Conservation (phyloP, 176 grass and related monocot species). For the Aegilops speltoides region DNA sequence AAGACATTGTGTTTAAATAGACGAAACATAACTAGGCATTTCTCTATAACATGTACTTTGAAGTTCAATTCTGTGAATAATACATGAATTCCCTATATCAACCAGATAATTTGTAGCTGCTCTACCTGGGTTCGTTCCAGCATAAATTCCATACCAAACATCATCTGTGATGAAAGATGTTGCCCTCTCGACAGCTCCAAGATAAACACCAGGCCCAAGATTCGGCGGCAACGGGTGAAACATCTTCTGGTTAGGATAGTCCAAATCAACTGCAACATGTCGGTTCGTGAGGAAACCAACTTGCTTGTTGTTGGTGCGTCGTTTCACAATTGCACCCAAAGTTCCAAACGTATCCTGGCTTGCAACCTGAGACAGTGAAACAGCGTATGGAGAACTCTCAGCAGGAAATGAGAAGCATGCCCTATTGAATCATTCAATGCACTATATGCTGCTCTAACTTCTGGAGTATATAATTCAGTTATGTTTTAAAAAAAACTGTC, state of each 20-base stretch:
- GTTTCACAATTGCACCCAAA: constrained; percentile 90
- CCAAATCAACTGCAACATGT: constrained; percentile 95
- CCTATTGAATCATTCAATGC: constrained; percentile 17
- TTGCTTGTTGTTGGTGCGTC: constrained; percentile 86
- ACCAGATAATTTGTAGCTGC: constrained; percentile 36
- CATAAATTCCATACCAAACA: constrained; percentile 98
- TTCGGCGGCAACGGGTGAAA: constrained; percentile 96
- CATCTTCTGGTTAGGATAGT: constrained; percentile 99
- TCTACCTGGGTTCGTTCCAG: constrained; percentile 98
- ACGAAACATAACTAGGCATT: not conserved
- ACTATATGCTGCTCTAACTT: constrained; percentile 15
- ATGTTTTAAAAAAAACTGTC: not conserved
- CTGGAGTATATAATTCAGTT: not conserved
- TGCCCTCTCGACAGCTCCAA: constrained; percentile 96
- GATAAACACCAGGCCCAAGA: constrained; percentile 98
- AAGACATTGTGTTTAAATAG: not conserved
- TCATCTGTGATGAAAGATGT: constrained; percentile 98
- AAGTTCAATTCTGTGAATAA: not conserved
- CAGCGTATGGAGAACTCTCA: constrained; percentile 19
- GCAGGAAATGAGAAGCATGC: not conserved
- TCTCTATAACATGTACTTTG: not conserved
- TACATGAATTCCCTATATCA: constrained; percentile 12
- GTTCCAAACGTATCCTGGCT: constrained; percentile 98
- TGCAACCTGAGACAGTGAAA: constrained; percentile 72
- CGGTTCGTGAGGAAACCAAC: constrained; percentile 95